These are phyloP conservation scores for Blastomyces parvus DNA, from an alignment of 2,329 filamentous ascomycete genomes.

Conservation along the genomic window DNA sequence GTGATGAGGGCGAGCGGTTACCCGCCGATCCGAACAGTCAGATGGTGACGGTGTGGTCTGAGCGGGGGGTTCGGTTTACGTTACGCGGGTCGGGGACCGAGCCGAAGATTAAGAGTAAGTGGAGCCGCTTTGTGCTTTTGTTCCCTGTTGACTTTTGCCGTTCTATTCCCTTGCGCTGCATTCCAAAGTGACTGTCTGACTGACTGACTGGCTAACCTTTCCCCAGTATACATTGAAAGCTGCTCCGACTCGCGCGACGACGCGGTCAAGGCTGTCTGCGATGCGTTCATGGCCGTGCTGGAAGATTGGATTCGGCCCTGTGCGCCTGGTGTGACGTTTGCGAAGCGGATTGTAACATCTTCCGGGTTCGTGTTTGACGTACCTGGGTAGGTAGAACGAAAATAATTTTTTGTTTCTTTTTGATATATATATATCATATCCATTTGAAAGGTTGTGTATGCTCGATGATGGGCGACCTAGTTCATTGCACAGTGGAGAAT, in stretches of 20 bases:
- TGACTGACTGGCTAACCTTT: slow-evolving; percentile 3
- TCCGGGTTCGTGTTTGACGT: slow-evolving; percentile 27
- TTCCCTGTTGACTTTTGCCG: neutral
- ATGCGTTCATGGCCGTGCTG: slow-evolving; percentile 29
- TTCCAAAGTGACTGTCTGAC: neutral
- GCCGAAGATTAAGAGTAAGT: slow-evolving; percentile 54
- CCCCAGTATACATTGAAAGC: slow-evolving; percentile 36
- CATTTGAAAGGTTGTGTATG: too few species aligned
- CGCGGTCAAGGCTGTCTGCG: slow-evolving; percentile 30
- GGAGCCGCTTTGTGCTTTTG: neutral
- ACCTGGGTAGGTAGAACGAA: neutral
- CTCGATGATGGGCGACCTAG: too few species aligned
- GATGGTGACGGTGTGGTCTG: slow-evolving; percentile 55
- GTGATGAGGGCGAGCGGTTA: slow-evolving; percentile 44
- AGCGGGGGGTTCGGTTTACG: slow-evolving; percentile 48
- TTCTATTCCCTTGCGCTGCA: neutral
- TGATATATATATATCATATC: too few species aligned
- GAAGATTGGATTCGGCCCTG: slow-evolving; percentile 33
- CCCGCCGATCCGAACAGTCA: slow-evolving; percentile 49
- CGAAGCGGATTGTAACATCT: slow-evolving; percentile 28
- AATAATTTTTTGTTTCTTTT: neutral
- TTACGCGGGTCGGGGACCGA: slow-evolving; percentile 55
- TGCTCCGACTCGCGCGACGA: slow-evolving; percentile 29
- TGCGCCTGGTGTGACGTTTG: slow-evolving; percentile 31
- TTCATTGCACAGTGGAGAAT: too few species aligned